Conservation (phyloP, 768 basidiomycete species). For the Dacryopinax primogenitus region DNA sequence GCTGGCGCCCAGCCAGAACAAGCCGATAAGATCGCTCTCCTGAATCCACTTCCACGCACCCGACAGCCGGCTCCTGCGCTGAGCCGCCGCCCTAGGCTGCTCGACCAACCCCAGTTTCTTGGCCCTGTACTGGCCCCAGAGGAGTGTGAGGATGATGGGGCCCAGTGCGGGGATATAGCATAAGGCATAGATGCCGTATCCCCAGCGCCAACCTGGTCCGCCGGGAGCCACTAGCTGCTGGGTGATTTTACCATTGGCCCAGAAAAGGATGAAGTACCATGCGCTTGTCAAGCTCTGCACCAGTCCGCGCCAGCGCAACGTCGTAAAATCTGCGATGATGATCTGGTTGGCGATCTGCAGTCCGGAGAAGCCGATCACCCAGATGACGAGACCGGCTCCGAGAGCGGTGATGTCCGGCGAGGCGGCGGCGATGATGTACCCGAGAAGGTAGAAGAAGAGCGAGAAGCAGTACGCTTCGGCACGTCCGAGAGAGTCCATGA, state of each 20-base stretch:
- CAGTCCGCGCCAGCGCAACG: conserved; percentile 44
- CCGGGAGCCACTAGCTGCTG: conserved; percentile 27
- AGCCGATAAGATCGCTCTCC: conserved; percentile 38
- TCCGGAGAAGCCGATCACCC: conserved; percentile 32
- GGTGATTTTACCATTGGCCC: conserved; percentile 53
- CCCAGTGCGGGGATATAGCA: conserved; percentile 44
- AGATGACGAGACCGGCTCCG: conserved; percentile 45
- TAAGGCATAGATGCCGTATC: conserved; percentile 46
- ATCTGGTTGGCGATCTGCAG: conserved; percentile 52
- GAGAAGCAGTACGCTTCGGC: conserved; percentile 2
- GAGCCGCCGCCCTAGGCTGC: neutral
- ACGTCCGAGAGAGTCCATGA: conserved; percentile 8
- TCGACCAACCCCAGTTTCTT: conserved; percentile 28
- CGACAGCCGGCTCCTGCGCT: neutral
- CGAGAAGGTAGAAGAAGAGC: conserved; percentile 9
- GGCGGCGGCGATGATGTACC: conserved; percentile 37
- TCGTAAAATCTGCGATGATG: conserved; percentile 50
- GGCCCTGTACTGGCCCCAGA: conserved; percentile 43
- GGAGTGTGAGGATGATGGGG: conserved; percentile 42
- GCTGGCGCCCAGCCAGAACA: conserved; percentile 38
- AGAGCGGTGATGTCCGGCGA: conserved; percentile 35
- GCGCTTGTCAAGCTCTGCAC: conserved; percentile 32
- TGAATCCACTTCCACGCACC: neutral
- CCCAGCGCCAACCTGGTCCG: conserved; percentile 51
- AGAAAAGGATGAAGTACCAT: conserved; percentile 51